Percentiles rank a stretch among this genome's conserved stretches.
phyloP scores from a whole-genome alignment of 2,329 filamentous ascomycete species.

The Graphilbum ipis-grandicollis region DNA sequence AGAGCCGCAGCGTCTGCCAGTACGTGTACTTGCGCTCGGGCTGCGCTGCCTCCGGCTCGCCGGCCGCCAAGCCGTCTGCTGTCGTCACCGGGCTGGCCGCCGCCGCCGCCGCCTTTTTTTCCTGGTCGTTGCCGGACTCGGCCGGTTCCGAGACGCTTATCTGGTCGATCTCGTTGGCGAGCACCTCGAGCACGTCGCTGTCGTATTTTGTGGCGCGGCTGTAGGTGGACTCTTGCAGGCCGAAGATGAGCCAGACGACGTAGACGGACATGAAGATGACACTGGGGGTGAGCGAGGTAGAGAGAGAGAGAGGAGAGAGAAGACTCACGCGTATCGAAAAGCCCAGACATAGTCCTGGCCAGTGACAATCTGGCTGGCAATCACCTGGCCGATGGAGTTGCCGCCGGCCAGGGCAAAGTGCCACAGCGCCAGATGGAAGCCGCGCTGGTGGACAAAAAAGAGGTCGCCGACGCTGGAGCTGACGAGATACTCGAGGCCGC shows the following conservation, averaged over 20 bases:
- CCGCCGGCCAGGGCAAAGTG: conserved; percentile 3
- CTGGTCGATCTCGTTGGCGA: background rate
- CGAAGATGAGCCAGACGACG: conserved; percentile 18
- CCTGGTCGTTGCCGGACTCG: background rate
- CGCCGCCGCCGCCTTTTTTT: background rate
- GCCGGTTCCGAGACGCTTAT: background rate
- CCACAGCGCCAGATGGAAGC: conserved; percentile 13
- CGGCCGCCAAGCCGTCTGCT: no score
- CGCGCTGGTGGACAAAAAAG: conserved; percentile 37
- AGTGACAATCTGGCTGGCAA: conserved; percentile 3
- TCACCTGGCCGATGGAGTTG: conserved; percentile 4
- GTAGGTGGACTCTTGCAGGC: conserved; percentile 23
- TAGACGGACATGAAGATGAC: conserved; percentile 8
- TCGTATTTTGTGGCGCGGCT: conserved; percentile 1
- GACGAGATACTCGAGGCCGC: conserved; percentile 9
- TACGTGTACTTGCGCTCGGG: conserved; percentile 5
- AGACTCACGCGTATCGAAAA: conserved; percentile 3
- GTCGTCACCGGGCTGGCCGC: no score
- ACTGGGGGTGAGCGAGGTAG: background rate
- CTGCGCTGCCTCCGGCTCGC: no score
- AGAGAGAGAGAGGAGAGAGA: no score
- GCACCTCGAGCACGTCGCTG: background rate
- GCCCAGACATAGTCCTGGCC: conserved; percentile 3
- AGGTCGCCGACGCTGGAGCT: conserved; percentile 33
- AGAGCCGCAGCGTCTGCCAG: conserved; percentile 9